phyloP scores from a whole-genome alignment of 305 asterid genomes.

The Solanum chacoense region DNA sequence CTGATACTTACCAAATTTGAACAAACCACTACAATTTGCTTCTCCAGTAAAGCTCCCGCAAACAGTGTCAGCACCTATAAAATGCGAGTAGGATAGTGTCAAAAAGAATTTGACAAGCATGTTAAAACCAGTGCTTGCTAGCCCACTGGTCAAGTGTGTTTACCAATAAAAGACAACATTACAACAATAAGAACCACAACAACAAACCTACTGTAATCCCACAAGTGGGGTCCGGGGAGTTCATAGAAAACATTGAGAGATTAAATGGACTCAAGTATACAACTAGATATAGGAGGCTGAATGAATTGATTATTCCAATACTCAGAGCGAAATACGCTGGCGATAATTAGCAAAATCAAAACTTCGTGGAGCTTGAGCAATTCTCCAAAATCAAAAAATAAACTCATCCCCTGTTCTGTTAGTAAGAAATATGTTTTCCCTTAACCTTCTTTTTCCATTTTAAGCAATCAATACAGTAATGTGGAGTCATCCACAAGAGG shows the following conservation, averaged over 20 bases:
- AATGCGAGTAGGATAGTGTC: constrained; percentile 5
- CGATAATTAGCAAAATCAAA: not conserved
- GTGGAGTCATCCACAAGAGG: not conserved
- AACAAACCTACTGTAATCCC: not conserved
- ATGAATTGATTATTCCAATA: not conserved
- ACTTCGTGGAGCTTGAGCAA: not conserved
- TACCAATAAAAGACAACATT: not conserved
- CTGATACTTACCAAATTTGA: constrained; percentile 68
- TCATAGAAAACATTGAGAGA: not conserved
- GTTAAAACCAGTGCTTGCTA: not conserved
- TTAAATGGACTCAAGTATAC: not conserved
- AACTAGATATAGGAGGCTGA: not conserved
- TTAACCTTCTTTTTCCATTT: not conserved
- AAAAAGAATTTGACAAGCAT: not conserved
- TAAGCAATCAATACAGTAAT: not conserved
- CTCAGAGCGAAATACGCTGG: not conserved
- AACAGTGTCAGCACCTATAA: constrained; percentile 75
- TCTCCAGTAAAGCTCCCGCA: constrained; percentile 92
- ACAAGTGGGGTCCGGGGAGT: not conserved
- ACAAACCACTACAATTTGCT: constrained; percentile 75
- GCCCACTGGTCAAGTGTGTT: not conserved
- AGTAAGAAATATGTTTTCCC: not conserved
- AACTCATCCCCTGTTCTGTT: not conserved
- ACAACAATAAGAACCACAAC: not conserved
- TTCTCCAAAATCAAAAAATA: not conserved